Conservation (phyloP, 208 protist species). For the Paratrypanosoma confusum region DNA sequence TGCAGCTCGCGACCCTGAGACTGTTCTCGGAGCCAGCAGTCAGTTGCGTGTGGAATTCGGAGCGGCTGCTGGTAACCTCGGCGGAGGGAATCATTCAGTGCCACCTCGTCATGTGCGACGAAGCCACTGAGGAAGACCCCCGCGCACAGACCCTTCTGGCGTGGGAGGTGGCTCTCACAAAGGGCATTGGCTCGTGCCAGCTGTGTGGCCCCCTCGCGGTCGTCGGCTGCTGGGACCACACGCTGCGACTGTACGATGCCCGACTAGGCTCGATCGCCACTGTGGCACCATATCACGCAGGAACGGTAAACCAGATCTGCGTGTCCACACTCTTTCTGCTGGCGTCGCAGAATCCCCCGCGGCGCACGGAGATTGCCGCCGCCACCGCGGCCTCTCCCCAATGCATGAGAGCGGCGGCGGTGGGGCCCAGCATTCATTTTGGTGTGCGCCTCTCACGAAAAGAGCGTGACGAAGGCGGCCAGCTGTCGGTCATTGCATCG, state of each 20-base stretch:
- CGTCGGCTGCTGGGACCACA: conserved; percentile 65
- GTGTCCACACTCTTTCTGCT: no score
- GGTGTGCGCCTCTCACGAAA: no score
- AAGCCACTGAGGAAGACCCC: neutral
- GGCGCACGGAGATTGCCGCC: no score
- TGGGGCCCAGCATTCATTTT: no score
- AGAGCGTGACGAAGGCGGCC: no score
- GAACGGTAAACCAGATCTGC: neutral
- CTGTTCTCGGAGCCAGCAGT: conserved; percentile 63
- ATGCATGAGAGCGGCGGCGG: no score
- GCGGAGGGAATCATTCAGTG: conserved; percentile 57
- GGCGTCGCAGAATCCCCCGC: no score
- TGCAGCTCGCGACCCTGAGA: conserved; percentile 26
- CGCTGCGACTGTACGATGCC: conserved; percentile 47
- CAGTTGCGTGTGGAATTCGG: conserved; percentile 34
- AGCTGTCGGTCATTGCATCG: no score
- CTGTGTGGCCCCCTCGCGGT: conserved; percentile 41
- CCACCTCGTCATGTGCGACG: conserved; percentile 17
- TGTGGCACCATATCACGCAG: neutral
- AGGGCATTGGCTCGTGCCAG: conserved; percentile 48
- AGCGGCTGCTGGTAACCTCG: conserved; percentile 41
- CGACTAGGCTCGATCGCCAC: neutral
- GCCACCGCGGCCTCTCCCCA: no score
- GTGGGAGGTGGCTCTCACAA: conserved; percentile 38
- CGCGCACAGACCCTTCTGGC: conserved; percentile 7